These are phyloP conservation scores for Penicillium sp. DNA, from an alignment of 2,329 filamentous ascomycete genomes.

Conservation along the genomic window DNA sequence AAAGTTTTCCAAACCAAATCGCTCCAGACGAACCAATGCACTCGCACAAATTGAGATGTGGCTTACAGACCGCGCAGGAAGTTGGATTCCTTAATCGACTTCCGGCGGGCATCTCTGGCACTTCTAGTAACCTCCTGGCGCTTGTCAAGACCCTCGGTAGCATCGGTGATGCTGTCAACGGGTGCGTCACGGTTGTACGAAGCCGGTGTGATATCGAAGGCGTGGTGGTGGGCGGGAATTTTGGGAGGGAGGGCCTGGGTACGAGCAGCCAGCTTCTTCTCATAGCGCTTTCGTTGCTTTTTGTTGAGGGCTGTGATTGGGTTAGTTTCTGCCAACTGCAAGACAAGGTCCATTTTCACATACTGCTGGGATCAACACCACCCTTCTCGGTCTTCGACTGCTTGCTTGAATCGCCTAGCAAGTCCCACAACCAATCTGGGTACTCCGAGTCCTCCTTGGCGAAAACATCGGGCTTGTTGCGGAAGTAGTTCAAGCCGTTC, in stretches of 20 bases:
- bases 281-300: conserved; percentile 47
- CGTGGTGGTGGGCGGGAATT: conserved; percentile 47
- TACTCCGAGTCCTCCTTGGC: conserved; percentile 49
- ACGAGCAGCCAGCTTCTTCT: conserved; percentile 47
- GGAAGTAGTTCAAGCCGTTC: conserved; percentile 46
- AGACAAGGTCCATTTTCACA: conserved; percentile 11
- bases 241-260: conserved; percentile 38
- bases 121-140: conserved; percentile 45
- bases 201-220: conserved; percentile 45
- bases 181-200: conserved; percentile 29
- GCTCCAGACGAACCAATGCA: conserved; percentile 1
- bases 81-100: conserved; percentile 48
- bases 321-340: neutral
- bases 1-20: conserved; percentile 6
- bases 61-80: conserved; percentile 48
- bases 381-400: conserved; percentile 31
- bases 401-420: conserved; percentile 40
- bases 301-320: conserved; percentile 43
- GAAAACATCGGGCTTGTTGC: conserved; percentile 46
- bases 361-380: conserved; percentile 43
- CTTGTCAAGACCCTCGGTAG: conserved; percentile 37
- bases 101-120: conserved; percentile 45
- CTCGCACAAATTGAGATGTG: neutral
- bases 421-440: conserved; percentile 48
- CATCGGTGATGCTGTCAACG: conserved; percentile 31